Evolutionary conservation across 176 grass and related monocot genomes (phyloP), one percentile per base, ranked within the genome.

Genomic region (Oryza glumipatula): DNA sequence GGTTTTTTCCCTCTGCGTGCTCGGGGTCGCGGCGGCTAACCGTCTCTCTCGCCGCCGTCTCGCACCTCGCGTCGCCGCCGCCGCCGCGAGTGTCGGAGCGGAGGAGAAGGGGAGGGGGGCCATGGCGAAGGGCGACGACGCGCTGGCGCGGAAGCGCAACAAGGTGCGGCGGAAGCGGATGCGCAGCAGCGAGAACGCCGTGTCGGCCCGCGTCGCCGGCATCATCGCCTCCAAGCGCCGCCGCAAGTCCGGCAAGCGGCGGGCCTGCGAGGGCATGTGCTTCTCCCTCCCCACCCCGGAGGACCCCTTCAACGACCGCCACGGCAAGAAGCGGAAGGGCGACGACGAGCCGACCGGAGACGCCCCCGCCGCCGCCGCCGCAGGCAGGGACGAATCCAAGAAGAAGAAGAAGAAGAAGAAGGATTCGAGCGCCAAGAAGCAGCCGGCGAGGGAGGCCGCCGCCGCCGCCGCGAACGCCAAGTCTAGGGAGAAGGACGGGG

Each of bases 41-140:
- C 12, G 48, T 41, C 33, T 56, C 2, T 23, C n/a, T 3, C 56
- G 7, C 21, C 2, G 39, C 21, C 2, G 39, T 41, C 39, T 41
- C 39, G 39, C 39, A 41, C 39, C 58, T 63, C 58, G 58, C 58
- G 23, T 63, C 58, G 58, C 58, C 58, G 30, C 30, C 58, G 30
- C 30, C 30, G n/a, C 21, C 58, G 58, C 7, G n/a, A 9, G 58
- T 4, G 16, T 16, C 16, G 4, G 14, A 15, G 16, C 47, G 47
- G 14, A 16, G 15, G 15, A n/a, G 7, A 19, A n/a, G 7, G 54
- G 19, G 3, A 2, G 16, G 2, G 58, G 10, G 16, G 0, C 58
- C n/a, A 98, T 98, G 95, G 78, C 92, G n/a, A 98, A 98, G 83
- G 95, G 95, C 69, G 91, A 95, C 72, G 96, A 95, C 52, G 83